Base-by-base conservation (phyloP, 2,329 filamentous ascomycete species). In the Stachybotrys chlorohalonatus region DNA sequence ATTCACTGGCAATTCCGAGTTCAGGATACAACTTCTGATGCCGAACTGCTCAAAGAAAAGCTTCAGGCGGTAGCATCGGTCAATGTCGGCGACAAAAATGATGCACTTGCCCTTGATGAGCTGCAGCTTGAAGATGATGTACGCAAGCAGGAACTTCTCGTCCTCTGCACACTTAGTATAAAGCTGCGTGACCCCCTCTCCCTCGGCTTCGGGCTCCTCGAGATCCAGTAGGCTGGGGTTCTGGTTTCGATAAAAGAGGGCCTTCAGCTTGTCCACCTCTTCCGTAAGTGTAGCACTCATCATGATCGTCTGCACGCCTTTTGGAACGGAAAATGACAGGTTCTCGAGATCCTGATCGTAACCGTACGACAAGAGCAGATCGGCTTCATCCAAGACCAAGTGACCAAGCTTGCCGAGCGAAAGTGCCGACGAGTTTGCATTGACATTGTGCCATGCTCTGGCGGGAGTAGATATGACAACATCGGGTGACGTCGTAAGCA, bases 21-120 rank as follows among this genome's bases (percentile, higher is more conserved):
- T 99, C 47, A 99, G 75, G 31, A 96, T 89, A 70, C 90, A 95
- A 64, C 89, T 93, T 68, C 90, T 87, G 66, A 96, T 93, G 50
- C 91, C 92, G 66, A 99, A 99, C 67, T 99, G 94, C 71, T 99
- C 94, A 53, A 99, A 82, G 67, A 94, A 99, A 7, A 99, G 80
- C 72, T 96, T 96, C 30, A 99, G 75, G 42, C 94, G 83, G 71
- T 99, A 99, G 63, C 89, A 95, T 59, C 78, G 74, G 71, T 96
- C 92, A 53, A 95, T 87, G 61, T 96, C 90, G 31, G 84, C 86
- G 7, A 96, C 91, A 57, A 81, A 81, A 49, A 81, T 76, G 58
- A 81, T 74, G 56, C 87, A 88, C 70, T 97, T 97, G 59, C 94
- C 94, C 69, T 93, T 95, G 66, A 99, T 87, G 52, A 97, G 76